These are phyloP conservation scores for Cochlearia excelsa DNA, from an alignment of 345 rosid species.

Conservation along the genomic window DNA sequence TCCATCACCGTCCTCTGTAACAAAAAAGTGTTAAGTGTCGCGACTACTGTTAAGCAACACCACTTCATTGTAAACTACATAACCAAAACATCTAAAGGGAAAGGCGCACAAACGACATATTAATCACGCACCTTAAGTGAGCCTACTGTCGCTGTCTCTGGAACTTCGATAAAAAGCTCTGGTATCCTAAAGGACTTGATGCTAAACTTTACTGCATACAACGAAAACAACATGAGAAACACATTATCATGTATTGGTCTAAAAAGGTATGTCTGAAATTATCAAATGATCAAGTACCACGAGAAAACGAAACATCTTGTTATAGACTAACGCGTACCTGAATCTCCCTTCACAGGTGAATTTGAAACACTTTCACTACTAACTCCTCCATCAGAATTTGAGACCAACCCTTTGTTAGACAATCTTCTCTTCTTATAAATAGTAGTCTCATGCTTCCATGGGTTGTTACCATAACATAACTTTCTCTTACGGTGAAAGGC, in stretches of 20 bases:
- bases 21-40: slow-evolving; percentile 14
- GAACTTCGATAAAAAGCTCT: slow-evolving; percentile 81
- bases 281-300: slow-evolving; percentile 47
- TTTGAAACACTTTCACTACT: slow-evolving; percentile 87
- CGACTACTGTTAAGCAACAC: background rate
- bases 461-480: slow-evolving; percentile 40
- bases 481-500: slow-evolving; percentile 63
- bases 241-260: slow-evolving; percentile 8
- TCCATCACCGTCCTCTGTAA: slow-evolving; percentile 76
- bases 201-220: slow-evolving; percentile 77
- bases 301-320: slow-evolving; percentile 30
- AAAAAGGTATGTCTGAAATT: slow-evolving; percentile 2
- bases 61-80: background rate
- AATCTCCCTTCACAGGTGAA: slow-evolving; percentile 53
- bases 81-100: no score
- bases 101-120: background rate
- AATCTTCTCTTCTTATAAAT: slow-evolving; percentile 65
- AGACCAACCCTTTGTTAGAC: slow-evolving; percentile 45
- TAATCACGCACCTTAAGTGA: slow-evolving; percentile 68
- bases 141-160: slow-evolving; percentile 78
- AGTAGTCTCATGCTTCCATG: slow-evolving; percentile 41
- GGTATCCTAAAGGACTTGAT: slow-evolving; percentile 88
- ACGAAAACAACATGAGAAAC: slow-evolving; percentile 23
- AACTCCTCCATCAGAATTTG: slow-evolving; percentile 68
- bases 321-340: slow-evolving; percentile 39